Conservation (phyloP, 371 early-diverging fungal species). For the Mucor irregularis region DNA sequence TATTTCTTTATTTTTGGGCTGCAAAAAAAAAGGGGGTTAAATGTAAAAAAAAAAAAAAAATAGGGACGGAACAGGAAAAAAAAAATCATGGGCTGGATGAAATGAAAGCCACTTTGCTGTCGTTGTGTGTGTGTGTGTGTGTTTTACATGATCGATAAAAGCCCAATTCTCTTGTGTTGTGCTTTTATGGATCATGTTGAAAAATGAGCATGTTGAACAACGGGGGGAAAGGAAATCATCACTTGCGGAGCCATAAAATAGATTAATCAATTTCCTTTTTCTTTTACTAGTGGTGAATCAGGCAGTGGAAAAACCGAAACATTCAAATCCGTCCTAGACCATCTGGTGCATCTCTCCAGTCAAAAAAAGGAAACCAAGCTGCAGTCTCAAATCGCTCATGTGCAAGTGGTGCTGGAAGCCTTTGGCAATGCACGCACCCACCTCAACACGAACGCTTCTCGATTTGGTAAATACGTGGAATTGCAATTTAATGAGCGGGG, state of each 20-base stretch:
- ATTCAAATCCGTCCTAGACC: constrained; percentile 58
- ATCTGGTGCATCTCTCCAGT: constrained; percentile 72
- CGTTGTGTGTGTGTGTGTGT: neutral
- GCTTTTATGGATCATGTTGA: too few species aligned
- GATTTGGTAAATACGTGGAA: constrained; percentile 90
- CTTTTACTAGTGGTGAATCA: constrained; percentile 76
- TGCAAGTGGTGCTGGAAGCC: constrained; percentile 76
- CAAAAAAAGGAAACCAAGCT: constrained; percentile 83
- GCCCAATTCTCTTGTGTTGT: too few species aligned
- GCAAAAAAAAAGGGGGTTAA: neutral
- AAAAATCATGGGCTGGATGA: neutral
- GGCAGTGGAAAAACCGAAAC: constrained; percentile 89
- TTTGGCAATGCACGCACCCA: constrained; percentile 80
- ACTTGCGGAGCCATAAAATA: too few species aligned
- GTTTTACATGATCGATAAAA: too few species aligned
- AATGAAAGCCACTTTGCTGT: neutral
- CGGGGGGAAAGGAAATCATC: neutral
- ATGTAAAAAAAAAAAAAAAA: constrained; percentile 54
- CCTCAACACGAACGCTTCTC: constrained; percentile 72
- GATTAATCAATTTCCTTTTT: constrained; percentile 7
- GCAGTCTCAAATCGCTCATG: constrained; percentile 71
- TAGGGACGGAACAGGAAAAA: neutral
- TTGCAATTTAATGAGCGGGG: constrained; percentile 90
- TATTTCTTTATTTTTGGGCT: neutral
- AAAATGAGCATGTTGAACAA: too few species aligned